Percentiles rank a stretch among this genome's conserved stretches.
Conservation (phyloP, 345 rosid species). For the Streptanthus diversifolius region DNA sequence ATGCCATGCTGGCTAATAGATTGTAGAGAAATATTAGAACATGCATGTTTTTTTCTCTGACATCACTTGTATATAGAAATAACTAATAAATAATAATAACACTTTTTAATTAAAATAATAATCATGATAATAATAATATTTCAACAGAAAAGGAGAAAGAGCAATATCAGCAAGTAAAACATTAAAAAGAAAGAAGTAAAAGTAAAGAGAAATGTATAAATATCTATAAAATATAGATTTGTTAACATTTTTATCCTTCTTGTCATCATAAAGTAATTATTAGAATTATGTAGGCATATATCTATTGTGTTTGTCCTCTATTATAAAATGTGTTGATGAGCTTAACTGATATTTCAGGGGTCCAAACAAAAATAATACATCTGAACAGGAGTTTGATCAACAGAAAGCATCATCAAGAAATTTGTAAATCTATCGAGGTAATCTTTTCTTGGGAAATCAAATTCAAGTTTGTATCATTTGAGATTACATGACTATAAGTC, state of each 20-base stretch:
- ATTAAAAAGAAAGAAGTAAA: background rate
- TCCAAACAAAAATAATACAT: background rate
- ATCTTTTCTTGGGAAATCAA: background rate
- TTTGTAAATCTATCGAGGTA: background rate
- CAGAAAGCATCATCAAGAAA: background rate
- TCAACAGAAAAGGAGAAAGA: background rate
- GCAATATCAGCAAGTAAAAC: background rate
- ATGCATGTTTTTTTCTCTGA: background rate
- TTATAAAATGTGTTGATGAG: background rate
- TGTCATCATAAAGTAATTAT: background rate
- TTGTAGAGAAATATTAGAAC: background rate
- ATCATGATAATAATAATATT: background rate
- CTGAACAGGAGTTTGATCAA: background rate
- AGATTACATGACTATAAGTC: background rate
- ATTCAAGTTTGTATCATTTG: background rate
- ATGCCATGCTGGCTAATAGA: background rate
- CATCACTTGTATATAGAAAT: too few species aligned
- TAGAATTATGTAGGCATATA: background rate
- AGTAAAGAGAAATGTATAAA: background rate
- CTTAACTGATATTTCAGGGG: background rate
- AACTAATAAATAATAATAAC: background rate
- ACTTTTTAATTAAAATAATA: background rate
- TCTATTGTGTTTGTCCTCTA: background rate
- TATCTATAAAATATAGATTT: background rate
- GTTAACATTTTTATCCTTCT: background rate